A percentile compares a stretch with the other conserved stretches of the same genome.
Evolutionary conservation across 306 rosid genomes (phyloP).

Genomic region (Citrullus colocynthis): DNA sequence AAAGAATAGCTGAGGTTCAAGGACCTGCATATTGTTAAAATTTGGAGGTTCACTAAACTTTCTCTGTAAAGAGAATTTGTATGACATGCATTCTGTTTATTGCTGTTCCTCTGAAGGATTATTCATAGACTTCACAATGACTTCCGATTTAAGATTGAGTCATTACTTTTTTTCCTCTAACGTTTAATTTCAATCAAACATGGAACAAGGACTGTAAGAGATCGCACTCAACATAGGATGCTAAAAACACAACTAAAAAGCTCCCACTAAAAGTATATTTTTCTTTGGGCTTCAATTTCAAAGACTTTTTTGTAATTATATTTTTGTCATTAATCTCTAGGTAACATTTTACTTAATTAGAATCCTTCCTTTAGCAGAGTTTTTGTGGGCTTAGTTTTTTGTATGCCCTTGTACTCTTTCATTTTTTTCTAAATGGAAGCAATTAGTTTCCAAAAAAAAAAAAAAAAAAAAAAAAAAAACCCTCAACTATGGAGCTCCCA

Average conservation of each 20-base stretch:
- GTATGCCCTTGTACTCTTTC: too few species aligned
- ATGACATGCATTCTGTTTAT: not conserved
- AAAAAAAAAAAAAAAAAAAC: not conserved
- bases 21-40: constrained; percentile 29
- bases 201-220: not conserved
- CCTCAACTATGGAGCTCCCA: too few species aligned
- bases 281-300: too few species aligned
- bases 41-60: constrained; percentile 20
- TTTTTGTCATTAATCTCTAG: too few species aligned
- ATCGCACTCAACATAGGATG: not conserved
- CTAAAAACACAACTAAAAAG: not conserved
- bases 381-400: too few species aligned
- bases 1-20: constrained; percentile 85
- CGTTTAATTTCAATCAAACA: not conserved
- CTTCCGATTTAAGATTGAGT: not conserved
- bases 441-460: too few species aligned
- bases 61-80: not conserved
- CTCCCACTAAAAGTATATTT: not conserved
- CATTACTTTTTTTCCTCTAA: not conserved
- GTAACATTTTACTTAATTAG: too few species aligned
- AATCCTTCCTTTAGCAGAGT: too few species aligned
- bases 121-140: not conserved
- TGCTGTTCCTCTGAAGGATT: not conserved
- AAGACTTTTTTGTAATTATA: too few species aligned
- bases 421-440: too few species aligned